These are phyloP conservation scores for Melampsora occidentalis DNA, from an alignment of 1,284 basidiomycete species.

Conservation along the genomic window DNA sequence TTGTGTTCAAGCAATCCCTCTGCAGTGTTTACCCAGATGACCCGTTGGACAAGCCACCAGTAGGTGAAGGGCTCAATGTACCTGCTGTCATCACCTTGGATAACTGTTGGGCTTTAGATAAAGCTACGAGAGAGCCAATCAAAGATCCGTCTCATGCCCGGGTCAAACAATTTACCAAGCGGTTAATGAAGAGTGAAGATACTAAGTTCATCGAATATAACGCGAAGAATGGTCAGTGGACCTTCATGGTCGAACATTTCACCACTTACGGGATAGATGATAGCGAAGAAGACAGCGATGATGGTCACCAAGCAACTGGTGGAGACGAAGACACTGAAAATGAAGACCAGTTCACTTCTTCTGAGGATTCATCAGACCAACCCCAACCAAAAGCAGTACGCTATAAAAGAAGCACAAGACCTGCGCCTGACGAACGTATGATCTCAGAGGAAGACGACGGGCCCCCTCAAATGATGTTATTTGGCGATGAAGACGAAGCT, in stretches of 20 bases:
- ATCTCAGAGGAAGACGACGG: conserved; percentile 22
- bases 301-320: conserved; percentile 4
- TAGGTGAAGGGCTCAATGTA: conserved; percentile 85
- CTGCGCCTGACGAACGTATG: not conserved
- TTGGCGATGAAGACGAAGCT: conserved; percentile 29
- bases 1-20: conserved; percentile 86
- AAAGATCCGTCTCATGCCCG: conserved; percentile 74
- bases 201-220: conserved; percentile 83
- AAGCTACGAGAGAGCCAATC: conserved; percentile 84
- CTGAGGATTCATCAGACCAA: conserved; percentile 20
- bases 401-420: conserved; percentile 1
- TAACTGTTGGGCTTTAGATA: conserved; percentile 84
- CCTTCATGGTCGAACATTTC: conserved; percentile 90
- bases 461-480: conserved; percentile 38
- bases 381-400: not conserved
- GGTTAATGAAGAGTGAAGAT: conserved; percentile 77
- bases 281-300: conserved; percentile 50
- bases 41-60: conserved; percentile 70
- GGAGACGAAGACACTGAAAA: conserved; percentile 47
- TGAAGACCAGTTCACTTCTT: conserved; percentile 45
- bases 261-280: conserved; percentile 54
- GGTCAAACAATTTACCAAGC: conserved; percentile 73
- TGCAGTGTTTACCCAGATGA: conserved; percentile 89
- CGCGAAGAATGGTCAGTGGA: conserved; percentile 79
- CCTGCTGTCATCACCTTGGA: conserved; percentile 75